Evolutionary conservation across 2,329 filamentous ascomycete species (phyloP).

Genomic region (Sordariomycetes sp.): DNA sequence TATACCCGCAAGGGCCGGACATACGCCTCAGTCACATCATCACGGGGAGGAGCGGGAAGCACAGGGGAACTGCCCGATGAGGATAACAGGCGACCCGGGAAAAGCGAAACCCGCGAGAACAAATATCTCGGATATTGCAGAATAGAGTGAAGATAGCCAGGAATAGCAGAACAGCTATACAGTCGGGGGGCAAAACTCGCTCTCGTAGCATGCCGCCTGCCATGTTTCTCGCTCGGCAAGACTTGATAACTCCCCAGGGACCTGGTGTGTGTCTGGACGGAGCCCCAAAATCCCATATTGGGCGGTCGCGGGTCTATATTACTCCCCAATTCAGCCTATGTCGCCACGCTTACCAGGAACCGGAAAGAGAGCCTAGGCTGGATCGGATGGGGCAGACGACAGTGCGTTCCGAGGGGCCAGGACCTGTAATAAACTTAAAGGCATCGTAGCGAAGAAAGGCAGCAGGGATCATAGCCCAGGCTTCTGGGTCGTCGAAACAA

Average conservation of each 20-base stretch:
- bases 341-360: constrained; percentile 11
- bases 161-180: constrained; percentile 7
- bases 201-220: background rate
- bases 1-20: background rate
- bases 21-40: background rate
- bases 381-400: background rate
- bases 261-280: constrained; percentile 3
- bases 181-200: background rate
- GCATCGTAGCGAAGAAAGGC: background rate
- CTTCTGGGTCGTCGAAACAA: background rate
- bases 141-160: constrained; percentile 9
- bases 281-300: constrained; percentile 9
- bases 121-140: constrained; percentile 8
- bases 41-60: background rate
- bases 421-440: background rate
- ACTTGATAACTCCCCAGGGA: constrained; percentile 2
- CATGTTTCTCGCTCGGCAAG: background rate
- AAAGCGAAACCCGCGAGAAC: background rate
- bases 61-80: background rate
- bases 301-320: constrained; percentile 9
- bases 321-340: constrained; percentile 13
- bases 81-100: constrained; percentile 3
- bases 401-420: background rate
- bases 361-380: constrained; percentile 1
- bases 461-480: background rate